Evolutionary conservation across 768 basidiomycete species (phyloP), one percentile per base, ranked within the genome.

Genomic region (Mycena kentingensis): DNA sequence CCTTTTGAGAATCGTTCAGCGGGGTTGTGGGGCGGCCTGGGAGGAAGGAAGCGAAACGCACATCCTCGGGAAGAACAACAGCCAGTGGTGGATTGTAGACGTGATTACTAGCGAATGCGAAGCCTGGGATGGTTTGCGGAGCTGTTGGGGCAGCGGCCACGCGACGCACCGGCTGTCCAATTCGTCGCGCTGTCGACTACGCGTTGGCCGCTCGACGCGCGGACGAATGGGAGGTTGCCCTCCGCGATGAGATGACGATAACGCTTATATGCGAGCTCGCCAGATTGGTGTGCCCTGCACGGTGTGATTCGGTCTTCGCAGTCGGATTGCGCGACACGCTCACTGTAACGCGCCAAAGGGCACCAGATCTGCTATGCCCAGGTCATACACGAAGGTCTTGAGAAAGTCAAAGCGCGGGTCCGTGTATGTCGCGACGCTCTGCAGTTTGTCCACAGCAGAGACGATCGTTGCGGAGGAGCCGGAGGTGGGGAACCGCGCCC

Each of bases 401-500:
- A 90, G 61, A 65, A 92, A 92, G 16, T 72, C 53, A 15, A 90
- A 70, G 5, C 66, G 60, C 2, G 71, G 64, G 44, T 83, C 78
- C 0, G 65, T 67, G 62, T 77, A 83, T 2, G 67, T 60, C 0
- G 67, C 61, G 8, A 75, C 85, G 0, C 73, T 61, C 51, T 80
- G 63, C 1, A 93, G 70, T 55, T 85, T 87, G 7, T 63, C 53
- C 10, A 93, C 60, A 0, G 85, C 76, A 4, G 63, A 54, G 16
- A 67, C 55, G 8, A 88, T 87, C 26, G 55, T 49, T 10, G 61
- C 58, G 2, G 75, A 65, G 11, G 80, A 76, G 2, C 75, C 73
- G 0, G 63, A 58, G 0, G 90, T 92, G 0, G 91, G 91, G 60
- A 77, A 92, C 27, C 91, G 81, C 1, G 88, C 82, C 3, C 90